Base-by-base conservation (phyloP, 805 yeast genomes). In the Metschnikowia gelsemii region DNA sequence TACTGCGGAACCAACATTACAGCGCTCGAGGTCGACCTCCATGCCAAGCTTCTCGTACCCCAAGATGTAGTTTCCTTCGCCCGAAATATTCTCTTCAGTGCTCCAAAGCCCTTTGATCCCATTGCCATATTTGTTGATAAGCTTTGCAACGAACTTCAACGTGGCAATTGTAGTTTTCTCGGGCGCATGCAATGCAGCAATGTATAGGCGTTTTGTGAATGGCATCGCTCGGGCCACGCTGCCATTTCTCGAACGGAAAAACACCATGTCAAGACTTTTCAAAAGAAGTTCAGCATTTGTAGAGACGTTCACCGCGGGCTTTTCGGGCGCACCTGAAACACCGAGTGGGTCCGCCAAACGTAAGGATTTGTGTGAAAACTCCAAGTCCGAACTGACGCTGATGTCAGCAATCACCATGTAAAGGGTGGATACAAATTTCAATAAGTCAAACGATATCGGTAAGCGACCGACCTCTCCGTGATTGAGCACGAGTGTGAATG, bases 1-100 rank as follows among this genome's bases (percentile, higher is more conserved):
- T 0, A 89, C 84, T 1, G 97, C 95, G 13, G 91, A 93, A 31
- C 84, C 91, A 2, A 95, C 77, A 56, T 93, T 90, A 51, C 86
- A 70, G 58, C 91, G 79, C 50, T 84, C 87, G 8, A 87, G 79
- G 33, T 78, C 81, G 6, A 70, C 67, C 39, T 66, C 70, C 37
- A 59, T 49, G 28, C 54, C 58, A 39, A 76, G 77, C 26, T 56
- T 48, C 35, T 80, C 88, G 51, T 82, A 70, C 20, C 79, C 77
- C 57, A 84, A 84, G 11, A 73, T 70, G 43, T 70, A 70, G 18
- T 54, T 41, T 6, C 75, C 75, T 35, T 96, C 98, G 44, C 91
- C 89, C 28, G 80, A 80, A 29, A 93, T 77, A 50, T 93, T 75
- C 58, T 93, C 99, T 35, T 89, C 96, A 1, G 96, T 87, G 17